A percentile compares a stretch with the other conserved stretches of the same genome.
phyloP scores from a whole-genome alignment of 1,284 basidiomycete species.

The Marasmius oreades region DNA sequence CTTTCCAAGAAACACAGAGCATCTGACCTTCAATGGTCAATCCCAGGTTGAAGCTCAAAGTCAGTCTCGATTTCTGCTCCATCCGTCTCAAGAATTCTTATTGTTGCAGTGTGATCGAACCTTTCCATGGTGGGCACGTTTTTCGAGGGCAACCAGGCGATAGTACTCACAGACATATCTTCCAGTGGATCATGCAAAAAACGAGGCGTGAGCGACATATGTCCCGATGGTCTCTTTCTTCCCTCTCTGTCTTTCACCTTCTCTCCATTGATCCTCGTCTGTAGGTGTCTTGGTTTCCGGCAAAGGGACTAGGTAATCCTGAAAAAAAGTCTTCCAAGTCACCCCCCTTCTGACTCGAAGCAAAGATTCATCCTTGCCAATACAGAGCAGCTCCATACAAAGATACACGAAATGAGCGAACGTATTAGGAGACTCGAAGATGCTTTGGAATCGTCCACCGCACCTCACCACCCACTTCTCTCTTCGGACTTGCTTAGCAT shows the following conservation, averaged over 20 bases:
- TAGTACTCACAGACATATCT: slow-evolving; percentile 1
- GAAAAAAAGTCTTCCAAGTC: too few relatives aligned
- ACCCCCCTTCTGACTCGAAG: slow-evolving; percentile 2
- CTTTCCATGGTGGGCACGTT: slow-evolving; percentile 43
- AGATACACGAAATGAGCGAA: slow-evolving; percentile 66
- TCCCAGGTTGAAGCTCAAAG: slow-evolving; percentile 50
- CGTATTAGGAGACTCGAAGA: slow-evolving; percentile 69
- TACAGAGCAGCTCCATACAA: slow-evolving; percentile 67
- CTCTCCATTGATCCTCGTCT: neutral
- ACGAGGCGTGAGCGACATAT: slow-evolving; percentile 62
- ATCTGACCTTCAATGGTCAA: too few relatives aligned
- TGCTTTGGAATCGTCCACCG: slow-evolving; percentile 37
- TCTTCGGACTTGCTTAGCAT: slow-evolving; percentile 52
- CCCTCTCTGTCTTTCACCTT: slow-evolving; percentile 4
- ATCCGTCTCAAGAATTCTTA: neutral
- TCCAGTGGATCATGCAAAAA: slow-evolving; percentile 45
- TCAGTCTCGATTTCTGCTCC: slow-evolving; percentile 19
- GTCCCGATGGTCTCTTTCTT: slow-evolving; percentile 52
- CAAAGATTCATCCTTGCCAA: slow-evolving; percentile 68
- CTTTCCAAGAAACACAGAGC: too few relatives aligned
- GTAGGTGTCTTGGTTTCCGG: slow-evolving; percentile 71
- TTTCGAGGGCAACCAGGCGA: neutral
- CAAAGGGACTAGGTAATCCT: slow-evolving; percentile 64
- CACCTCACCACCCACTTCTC: slow-evolving; percentile 55
- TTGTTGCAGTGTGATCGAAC: slow-evolving; percentile 51